Base-by-base conservation (phyloP, 208 protist genomes). In the Crithidia sp. region DNA sequence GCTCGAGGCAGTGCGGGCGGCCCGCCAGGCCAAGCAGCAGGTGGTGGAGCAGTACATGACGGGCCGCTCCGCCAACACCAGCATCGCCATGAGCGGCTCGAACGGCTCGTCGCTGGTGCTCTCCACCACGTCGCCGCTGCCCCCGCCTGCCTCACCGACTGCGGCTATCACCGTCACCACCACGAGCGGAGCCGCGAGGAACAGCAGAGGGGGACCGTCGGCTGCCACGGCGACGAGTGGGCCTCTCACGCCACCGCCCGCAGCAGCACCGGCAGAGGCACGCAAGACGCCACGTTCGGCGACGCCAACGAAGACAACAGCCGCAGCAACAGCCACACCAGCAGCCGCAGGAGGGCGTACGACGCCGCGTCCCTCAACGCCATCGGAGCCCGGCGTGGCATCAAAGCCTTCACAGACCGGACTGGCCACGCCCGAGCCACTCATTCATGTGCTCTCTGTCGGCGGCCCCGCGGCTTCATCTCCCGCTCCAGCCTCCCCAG, bases 1-100 rank as follows among this genome's bases (percentile, higher is more conserved):
- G 69, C 76, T 94, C 0, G 84, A 89, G 72, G 84, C 78, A 49
- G 58, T 91, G 52, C 81, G 82, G 39, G 86, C 81, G 37, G 84
- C 84, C 3, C 86, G 89, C 41, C 73, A 87, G 52, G 79, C 79
- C 40, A 90, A 91, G 75, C 77, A 91, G 63, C 83, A 81, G 10
- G 61, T 79, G 2, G 81, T 90, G 3, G 78, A 83, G 9, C 79
- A 87, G 71, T 70, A 79, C 71, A 68, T 52, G 50, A 61, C 73
- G 6, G 40, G 50, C 6, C 73, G 64, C 8, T 58, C 50, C 50
- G 58, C 58, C 5, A 64, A 64, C 54, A 4, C 6, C 37, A 75
- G 61, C 67, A 37, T 7, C 4, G 14, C 39, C 14, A 5, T 40
- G 4, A 68, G 28, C 58, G 6, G 58, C 3, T 44, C 44, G 4